Base-by-base conservation (phyloP, 805 yeast species). In the Torulaspora gathmanii region DNA sequence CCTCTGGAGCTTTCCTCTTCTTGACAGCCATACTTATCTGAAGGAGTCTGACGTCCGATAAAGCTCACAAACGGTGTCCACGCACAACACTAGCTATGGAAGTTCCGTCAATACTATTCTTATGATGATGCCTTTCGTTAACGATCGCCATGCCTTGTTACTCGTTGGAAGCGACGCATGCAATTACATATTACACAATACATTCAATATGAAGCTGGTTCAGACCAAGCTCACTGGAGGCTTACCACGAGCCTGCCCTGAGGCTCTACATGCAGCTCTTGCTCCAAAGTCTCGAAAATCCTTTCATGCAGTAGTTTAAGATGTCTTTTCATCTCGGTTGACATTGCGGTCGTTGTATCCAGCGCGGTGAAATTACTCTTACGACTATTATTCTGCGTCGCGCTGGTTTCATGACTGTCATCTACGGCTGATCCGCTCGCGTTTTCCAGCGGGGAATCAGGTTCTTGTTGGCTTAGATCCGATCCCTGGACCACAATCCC, bases 311-410 rank as follows among this genome's bases (percentile, higher is more conserved):
- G 37, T 6, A 23, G 28, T 25, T 40, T 48, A 5, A 56, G 38
- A 6, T 34, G 28, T 11, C 39, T 16, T 37, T 47, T 50, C 25
- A 40, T 39, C 5, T 45, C 49, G 16, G 34, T 31, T n/a, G 54
- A 34, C 38, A 53, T 29, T 4, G 47, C 37, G 15, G 41, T 40
- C 23, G 45, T 37, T 10, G 57, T 33, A 33, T 50, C 53, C 41
- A 54, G 37, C 30, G 22, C 40, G 27, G 33, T 34, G 38, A 46
- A 55, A 9, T 31, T 39, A 13, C 34, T 13, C 23, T 13, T 44
- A 31, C 6, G 72, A 13, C 60, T 44, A 15, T 67, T 53, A 22
- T 70, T 60, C n/a, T 67, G 62, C 10, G 73, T 75, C 17, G 57
- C 46, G 3, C 15, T 13, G 23, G 15, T 7, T 10, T 37, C 34